Percentiles rank a stretch among this genome's conserved stretches.
Conservation (phyloP, 2,329 filamentous ascomycete genomes). For the Epicoccum sorghinum region DNA sequence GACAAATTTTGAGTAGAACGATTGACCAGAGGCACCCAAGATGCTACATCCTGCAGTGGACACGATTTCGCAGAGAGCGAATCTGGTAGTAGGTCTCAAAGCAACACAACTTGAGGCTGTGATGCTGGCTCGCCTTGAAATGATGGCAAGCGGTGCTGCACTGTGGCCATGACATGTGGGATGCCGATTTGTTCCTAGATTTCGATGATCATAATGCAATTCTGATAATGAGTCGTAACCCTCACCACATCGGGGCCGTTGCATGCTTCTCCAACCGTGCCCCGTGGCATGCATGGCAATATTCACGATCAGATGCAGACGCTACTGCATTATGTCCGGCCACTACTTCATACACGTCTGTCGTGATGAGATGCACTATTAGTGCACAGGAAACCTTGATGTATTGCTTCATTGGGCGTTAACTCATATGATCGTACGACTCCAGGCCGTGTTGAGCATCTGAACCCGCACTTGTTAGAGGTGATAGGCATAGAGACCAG, state of each 20-base stretch:
- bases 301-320: neutral
- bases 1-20: too few species aligned
- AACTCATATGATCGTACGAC: conserved; percentile 12
- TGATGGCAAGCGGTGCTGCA: neutral
- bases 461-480: conserved; percentile 8
- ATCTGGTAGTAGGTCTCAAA: too few species aligned
- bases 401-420: conserved; percentile 10
- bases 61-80: too few species aligned
- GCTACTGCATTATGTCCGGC: neutral
- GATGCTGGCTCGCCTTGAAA: neutral
- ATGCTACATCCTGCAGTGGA: too few species aligned
- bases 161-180: neutral
- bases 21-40: too few species aligned
- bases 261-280: conserved; percentile 1
- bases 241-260: neutral
- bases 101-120: neutral
- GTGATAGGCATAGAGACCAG: conserved; percentile 11
- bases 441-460: conserved; percentile 9
- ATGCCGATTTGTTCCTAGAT: neutral
- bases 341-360: conserved; percentile 2
- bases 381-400: neutral
- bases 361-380: conserved; percentile 5
- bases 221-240: neutral
- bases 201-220: neutral
- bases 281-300: neutral